These are phyloP conservation scores for Dillenia turbinata DNA, from an alignment of 164 flowering plant genomes.

Conservation along the genomic window DNA sequence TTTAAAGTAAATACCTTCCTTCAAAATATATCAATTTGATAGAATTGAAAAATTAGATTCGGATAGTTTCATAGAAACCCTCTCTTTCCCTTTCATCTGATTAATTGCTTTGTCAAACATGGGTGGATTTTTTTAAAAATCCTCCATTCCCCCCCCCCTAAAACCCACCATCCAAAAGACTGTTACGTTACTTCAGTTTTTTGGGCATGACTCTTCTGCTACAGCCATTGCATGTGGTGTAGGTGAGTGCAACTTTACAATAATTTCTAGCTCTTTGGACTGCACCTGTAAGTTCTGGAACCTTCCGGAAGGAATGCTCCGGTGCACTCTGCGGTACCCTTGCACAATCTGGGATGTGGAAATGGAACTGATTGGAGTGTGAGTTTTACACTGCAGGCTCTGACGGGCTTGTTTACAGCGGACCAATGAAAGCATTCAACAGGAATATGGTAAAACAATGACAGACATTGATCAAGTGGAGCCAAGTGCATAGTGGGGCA, in stretches of 20 bases:
- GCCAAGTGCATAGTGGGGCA: constrained; percentile 21
- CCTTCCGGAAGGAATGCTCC: constrained; percentile 20
- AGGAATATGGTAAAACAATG: neutral
- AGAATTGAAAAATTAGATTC: too few relatives aligned
- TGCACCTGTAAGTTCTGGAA: constrained; percentile 47
- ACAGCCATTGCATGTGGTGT: constrained; percentile 24
- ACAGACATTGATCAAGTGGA: constrained; percentile 13
- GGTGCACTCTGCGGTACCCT: constrained; percentile 26
- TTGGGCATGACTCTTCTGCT: constrained; percentile 28
- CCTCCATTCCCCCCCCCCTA: too few relatives aligned
- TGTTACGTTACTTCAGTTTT: constrained; percentile 17
- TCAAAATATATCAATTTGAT: too few relatives aligned
- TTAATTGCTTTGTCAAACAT: too few relatives aligned
- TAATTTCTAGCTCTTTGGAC: constrained; percentile 40
- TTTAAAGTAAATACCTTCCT: too few relatives aligned
- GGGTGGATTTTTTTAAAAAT: too few relatives aligned
- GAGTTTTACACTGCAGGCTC: constrained; percentile 42
- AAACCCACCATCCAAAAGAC: too few relatives aligned
- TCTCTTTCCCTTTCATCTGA: too few relatives aligned
- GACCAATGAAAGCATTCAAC: constrained; percentile 13
- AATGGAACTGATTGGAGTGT: constrained; percentile 15
- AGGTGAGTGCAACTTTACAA: constrained; percentile 15
- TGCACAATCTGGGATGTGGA: constrained; percentile 26
- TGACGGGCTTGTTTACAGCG: constrained; percentile 41
- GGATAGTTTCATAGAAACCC: too few relatives aligned